A percentile compares a stretch with the other conserved stretches of the same genome.
phyloP scores from a whole-genome alignment of 83 land plant species.

The Larix sibirica region DNA sequence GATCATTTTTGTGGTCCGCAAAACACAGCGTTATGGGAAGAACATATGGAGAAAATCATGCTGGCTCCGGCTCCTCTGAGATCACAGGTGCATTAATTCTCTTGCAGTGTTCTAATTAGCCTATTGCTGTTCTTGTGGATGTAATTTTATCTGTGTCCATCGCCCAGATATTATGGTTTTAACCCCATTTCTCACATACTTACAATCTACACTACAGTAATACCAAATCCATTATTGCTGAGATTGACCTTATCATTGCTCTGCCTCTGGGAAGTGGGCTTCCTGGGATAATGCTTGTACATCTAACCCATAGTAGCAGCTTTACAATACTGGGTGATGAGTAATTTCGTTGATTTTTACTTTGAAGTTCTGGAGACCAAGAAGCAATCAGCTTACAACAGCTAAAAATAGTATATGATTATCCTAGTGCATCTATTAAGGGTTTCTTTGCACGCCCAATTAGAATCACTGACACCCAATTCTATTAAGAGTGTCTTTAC shows the following conservation, averaged over 20 bases:
- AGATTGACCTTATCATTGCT: background rate
- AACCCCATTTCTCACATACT: background rate
- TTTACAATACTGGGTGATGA: background rate
- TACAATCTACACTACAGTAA: background rate
- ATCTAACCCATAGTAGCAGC: background rate
- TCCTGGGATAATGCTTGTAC: background rate
- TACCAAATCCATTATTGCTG: background rate
- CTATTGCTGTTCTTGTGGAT: background rate
- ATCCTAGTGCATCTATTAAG: background rate
- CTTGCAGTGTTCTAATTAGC: background rate
- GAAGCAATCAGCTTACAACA: background rate
- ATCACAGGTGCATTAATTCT: constrained; percentile 4
- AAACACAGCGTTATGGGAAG: background rate
- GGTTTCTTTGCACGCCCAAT: background rate
- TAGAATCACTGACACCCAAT: background rate
- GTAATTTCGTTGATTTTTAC: background rate
- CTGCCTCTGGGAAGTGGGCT: background rate
- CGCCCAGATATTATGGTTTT: background rate
- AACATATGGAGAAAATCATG: background rate
- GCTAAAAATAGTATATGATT: background rate
- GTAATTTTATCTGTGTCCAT: background rate
- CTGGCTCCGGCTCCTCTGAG: background rate
- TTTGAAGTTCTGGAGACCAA: too few species aligned
- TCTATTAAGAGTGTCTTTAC: background rate
- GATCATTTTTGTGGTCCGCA: background rate